A percentile compares a stretch with the other conserved stretches of the same genome.
These are phyloP conservation scores for Aureobasidium melanogenum DNA, from an alignment of 2,329 filamentous ascomycete genomes.

Conservation along the genomic window DNA sequence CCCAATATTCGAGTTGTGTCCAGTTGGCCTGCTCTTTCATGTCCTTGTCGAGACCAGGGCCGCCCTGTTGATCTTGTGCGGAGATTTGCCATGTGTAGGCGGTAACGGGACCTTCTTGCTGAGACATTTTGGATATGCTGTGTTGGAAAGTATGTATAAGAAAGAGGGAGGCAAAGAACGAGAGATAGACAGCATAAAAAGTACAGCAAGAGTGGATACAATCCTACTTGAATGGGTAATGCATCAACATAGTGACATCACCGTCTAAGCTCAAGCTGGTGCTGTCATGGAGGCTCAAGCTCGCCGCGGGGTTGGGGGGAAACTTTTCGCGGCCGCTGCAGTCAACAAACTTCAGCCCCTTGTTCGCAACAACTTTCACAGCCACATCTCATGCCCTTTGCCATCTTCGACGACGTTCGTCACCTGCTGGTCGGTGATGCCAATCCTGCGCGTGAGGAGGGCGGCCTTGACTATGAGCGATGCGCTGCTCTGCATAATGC, in stretches of 20 bases:
- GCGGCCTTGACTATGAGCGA: neutral
- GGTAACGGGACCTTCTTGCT: slow-evolving; percentile 14
- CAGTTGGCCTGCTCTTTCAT: slow-evolving; percentile 24
- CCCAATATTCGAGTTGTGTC: slow-evolving; percentile 26
- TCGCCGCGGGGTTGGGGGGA: neutral
- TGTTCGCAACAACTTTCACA: neutral
- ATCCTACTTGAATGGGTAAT: neutral
- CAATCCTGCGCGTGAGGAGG: neutral
- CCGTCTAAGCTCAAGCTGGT: neutral
- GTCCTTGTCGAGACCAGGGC: slow-evolving; percentile 24
- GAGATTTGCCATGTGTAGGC: slow-evolving; percentile 22
- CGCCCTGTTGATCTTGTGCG: slow-evolving; percentile 24
- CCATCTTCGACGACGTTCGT: neutral
- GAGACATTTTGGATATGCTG: neutral
- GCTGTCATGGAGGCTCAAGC: neutral
- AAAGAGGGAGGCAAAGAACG: neutral
- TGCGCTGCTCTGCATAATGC: neutral
- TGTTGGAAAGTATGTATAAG: neutral
- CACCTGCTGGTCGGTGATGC: neutral
- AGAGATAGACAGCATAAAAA: neutral
- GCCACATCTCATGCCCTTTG: neutral
- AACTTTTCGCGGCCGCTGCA: neutral
- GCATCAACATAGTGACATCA: neutral
- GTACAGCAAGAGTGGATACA: neutral
- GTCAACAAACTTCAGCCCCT: neutral